These are phyloP conservation scores for Triticum monococcum DNA, from an alignment of 176 grass and related monocot species.

Conservation along the genomic window DNA sequence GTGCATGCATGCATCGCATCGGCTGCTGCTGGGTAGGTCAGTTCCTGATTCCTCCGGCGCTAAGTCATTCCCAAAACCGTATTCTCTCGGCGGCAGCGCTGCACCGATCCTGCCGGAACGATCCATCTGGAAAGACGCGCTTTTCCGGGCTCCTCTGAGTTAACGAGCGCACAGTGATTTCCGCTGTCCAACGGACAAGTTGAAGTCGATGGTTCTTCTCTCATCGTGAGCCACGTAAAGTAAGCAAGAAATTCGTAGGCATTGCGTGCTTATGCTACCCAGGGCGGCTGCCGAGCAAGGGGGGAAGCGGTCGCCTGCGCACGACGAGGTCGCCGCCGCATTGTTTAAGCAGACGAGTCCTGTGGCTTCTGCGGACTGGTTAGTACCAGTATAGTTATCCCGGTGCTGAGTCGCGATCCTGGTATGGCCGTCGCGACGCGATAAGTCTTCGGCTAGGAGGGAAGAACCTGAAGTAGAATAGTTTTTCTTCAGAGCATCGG, in stretches of 20 bases:
- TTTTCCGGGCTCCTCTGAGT: not conserved
- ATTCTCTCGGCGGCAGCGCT: not conserved
- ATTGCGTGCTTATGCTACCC: slow-evolving; percentile 23
- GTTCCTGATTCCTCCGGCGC: slow-evolving; percentile 33
- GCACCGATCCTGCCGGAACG: not conserved
- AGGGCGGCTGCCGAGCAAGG: slow-evolving; percentile 27
- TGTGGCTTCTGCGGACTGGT: not conserved
- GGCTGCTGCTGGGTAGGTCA: not conserved
- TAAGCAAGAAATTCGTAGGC: not conserved
- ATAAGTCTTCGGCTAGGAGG: not conserved
- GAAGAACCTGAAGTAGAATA: not conserved
- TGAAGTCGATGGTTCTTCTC: no score
- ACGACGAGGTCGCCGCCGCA: not conserved
- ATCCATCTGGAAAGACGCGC: slow-evolving; percentile 15
- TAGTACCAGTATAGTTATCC: not conserved
- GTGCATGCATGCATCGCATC: not conserved
- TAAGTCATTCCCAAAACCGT: slow-evolving; percentile 26
- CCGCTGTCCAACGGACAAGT: not conserved
- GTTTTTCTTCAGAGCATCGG: not conserved
- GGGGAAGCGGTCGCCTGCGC: slow-evolving; percentile 17
- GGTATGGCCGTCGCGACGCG: not conserved
- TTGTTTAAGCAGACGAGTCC: not conserved
- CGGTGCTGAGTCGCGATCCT: not conserved
- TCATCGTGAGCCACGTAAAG: not conserved
- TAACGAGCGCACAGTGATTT: not conserved